A percentile compares a stretch with the other conserved stretches of the same genome.
Conservation (phyloP, 2,329 filamentous ascomycete genomes). For the Monosporascus sp. region DNA sequence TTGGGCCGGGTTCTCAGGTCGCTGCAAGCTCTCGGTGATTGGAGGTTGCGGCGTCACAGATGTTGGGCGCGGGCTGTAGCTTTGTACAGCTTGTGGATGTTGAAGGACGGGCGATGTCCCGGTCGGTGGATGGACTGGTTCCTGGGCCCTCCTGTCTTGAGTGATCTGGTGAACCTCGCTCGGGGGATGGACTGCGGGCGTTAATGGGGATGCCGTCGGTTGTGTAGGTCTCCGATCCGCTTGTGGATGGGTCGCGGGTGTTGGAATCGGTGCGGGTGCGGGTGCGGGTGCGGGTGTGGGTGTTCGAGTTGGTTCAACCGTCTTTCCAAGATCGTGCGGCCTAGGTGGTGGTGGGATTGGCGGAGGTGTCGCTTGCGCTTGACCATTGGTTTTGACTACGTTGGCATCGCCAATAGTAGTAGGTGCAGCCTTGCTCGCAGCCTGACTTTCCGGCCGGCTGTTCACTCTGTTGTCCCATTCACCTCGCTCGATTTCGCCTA, state of each 20-base stretch:
- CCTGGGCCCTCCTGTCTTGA: constrained; percentile 19
- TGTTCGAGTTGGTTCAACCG: constrained; percentile 7
- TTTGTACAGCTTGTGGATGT: constrained; percentile 31
- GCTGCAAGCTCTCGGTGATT: constrained; percentile 26
- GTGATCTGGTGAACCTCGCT: constrained; percentile 19
- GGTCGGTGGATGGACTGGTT: constrained; percentile 13
- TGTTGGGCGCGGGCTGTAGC: constrained; percentile 23
- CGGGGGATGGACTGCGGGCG: constrained; percentile 11
- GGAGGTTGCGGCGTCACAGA: constrained; percentile 20
- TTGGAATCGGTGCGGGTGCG: constrained; percentile 12
- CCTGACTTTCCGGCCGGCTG: constrained; percentile 9
- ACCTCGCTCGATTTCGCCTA: constrained; percentile 61
- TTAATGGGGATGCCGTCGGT: constrained; percentile 18
- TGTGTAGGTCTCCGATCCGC: constrained; percentile 20
- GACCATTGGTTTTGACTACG: constrained; percentile 13
- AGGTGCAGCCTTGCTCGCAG: constrained; percentile 9
- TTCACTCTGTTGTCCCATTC: constrained; percentile 20
- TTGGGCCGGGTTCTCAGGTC: constrained; percentile 27
- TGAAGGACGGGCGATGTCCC: constrained; percentile 31
- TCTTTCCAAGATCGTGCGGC: constrained; percentile 12
- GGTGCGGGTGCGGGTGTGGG: constrained; percentile 10
- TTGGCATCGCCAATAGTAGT: constrained; percentile 10
- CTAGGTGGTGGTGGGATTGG: constrained; percentile 12
- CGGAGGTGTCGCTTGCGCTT: constrained; percentile 14
- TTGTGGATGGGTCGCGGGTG: constrained; percentile 13